A percentile compares a stretch with the other conserved stretches of the same genome.
Evolutionary conservation across 352 stramenopile species (phyloP).

Genomic region (Phytophthora constricta): DNA sequence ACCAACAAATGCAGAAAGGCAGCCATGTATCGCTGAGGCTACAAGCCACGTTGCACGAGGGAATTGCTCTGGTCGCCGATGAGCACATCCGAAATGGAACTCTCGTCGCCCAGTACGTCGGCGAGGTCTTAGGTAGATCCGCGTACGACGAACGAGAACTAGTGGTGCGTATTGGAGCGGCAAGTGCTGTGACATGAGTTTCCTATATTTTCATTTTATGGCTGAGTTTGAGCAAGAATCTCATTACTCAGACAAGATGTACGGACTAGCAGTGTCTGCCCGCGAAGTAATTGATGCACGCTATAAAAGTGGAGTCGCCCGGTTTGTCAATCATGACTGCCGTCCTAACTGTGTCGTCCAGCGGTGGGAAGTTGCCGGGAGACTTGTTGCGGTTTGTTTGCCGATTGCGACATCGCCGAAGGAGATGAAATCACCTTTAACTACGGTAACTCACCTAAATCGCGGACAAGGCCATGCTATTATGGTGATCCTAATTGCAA

Average conservation of each 20-base stretch:
- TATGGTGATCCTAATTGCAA: not conserved
- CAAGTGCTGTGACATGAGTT: not conserved
- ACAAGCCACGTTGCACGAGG: not conserved
- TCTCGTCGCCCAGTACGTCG: slow-evolving; percentile 7
- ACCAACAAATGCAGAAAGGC: slow-evolving; percentile 13
- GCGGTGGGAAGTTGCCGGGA: slow-evolving; percentile 6
- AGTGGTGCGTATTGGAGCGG: not conserved
- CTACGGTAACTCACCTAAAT: not conserved
- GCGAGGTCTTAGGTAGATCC: slow-evolving; percentile 1
- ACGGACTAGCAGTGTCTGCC: not conserved
- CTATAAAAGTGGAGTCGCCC: not conserved
- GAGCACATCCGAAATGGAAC: not conserved
- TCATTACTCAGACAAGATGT: not conserved
- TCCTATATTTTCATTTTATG: too few species aligned
- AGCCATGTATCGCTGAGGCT: not conserved
- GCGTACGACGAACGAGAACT: slow-evolving; percentile 5
- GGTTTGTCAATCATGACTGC: slow-evolving; percentile 14
- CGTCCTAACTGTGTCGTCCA: slow-evolving; percentile 4
- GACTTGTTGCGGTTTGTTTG: slow-evolving; percentile 4
- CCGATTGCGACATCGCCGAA: not conserved
- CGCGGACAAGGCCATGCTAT: not conserved
- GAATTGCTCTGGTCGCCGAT: slow-evolving; percentile 1
- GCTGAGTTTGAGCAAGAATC: slow-evolving; percentile 1
- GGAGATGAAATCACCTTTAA: slow-evolving; percentile 5
- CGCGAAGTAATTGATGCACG: slow-evolving; percentile 11